Evolutionary conservation across 768 basidiomycete genomes (phyloP), one percentile per base, ranked within the genome.

Genomic region (Mycena pura): DNA sequence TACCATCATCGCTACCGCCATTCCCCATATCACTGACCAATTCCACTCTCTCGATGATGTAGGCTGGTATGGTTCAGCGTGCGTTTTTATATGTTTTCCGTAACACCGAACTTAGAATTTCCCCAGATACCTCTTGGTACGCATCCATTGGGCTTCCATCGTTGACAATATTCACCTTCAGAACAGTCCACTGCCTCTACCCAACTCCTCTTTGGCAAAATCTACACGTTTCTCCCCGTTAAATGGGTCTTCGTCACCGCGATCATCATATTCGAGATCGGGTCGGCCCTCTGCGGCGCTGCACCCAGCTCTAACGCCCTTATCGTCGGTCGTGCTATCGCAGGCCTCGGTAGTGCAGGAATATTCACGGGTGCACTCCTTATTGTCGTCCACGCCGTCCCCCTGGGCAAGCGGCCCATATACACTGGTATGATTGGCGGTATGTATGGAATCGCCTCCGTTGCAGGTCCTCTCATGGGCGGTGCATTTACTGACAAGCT

Each of bases 281-380:
- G 84, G 3, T 78, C 76, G 0, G 55, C 77, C 17, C 66, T 82
- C 41, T 82, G 80, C 65, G 83, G 77, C 24, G 71, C 73, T 4
- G 70, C 73, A 24, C 62, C 65, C 1, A 70, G 22, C 39, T 68
- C 76, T 15, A 58, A 66, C 44, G 57, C 69, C 14, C 62, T 80
- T 25, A 78, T 80, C 46, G 69, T 82, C 48, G 83, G 83, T 6
- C 70, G 82, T 14, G 82, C 82, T 0, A 62, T 84, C 24, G 72
- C 77, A 1, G 83, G 83, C 14, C 57, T 82, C 2, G 83, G 82
- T 1, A 80, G 77, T 0, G 76, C 78, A 0, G 81, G 80, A 22
- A 63, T 64, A 13, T 60, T 65, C 50, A 52, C 57, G 0, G 68
- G 69, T 1, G 68, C 64, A 6, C 47, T 74, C 31, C 67, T 68